Evolutionary conservation across 441 rosid species (phyloP).

Genomic region (Eruca vesicaria): DNA sequence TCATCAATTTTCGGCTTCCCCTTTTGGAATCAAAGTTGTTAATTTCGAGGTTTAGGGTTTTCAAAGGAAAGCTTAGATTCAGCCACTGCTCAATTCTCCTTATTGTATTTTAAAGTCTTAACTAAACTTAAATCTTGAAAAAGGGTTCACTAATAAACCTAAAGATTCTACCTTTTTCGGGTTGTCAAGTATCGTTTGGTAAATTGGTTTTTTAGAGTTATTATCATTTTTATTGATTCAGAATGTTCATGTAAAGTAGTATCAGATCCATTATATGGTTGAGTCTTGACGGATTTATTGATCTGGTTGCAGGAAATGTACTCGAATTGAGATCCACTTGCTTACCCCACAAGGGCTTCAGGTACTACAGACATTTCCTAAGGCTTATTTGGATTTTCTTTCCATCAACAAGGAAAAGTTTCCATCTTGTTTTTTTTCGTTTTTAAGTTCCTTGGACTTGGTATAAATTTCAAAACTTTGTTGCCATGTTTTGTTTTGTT

Average conservation of each 20-base stretch:
- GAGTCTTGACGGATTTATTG: conserved; percentile 17
- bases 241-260: background rate
- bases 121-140: background rate
- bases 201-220: too few relatives aligned
- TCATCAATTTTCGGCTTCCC: background rate
- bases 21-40: background rate
- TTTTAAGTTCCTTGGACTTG: background rate
- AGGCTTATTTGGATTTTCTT: background rate
- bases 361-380: conserved; percentile 43
- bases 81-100: background rate
- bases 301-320: conserved; percentile 74
- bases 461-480: background rate
- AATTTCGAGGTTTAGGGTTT: conserved; percentile 29
- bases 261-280: conserved; percentile 5
- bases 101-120: too few relatives aligned
- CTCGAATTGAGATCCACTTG: conserved; percentile 93
- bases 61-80: background rate
- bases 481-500: background rate
- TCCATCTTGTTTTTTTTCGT: background rate
- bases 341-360: conserved; percentile 90
- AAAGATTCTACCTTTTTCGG: background rate
- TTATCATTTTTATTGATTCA: background rate
- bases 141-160: background rate
- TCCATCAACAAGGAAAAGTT: background rate
- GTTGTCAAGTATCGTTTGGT: background rate